Evolutionary conservation across 2,329 filamentous ascomycete genomes (phyloP), one percentile per base, ranked within the genome.

Genomic region (Huntiella decipiens): DNA sequence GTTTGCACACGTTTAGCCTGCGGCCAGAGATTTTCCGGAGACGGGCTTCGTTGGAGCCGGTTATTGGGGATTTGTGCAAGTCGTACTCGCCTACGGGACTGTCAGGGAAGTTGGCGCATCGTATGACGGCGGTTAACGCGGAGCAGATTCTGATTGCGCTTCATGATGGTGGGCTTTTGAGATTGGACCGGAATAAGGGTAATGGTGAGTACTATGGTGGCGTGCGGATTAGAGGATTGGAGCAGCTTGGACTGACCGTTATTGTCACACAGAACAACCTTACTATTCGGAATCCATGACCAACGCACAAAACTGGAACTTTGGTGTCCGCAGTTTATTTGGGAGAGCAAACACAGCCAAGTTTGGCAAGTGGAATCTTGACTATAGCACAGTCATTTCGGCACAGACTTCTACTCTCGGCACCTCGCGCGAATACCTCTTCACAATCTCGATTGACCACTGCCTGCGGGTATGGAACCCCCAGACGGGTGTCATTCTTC

Each of bases 401-500:
- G 70, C 74, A 52, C 60, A 74, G 58, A 59, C 71, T 44, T 67
- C 70, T 8, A 60, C 63, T 22, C 60, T 74, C 50, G 71, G 69
- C 3, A 58, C 70, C 15, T 62, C 70, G 6, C 60, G 65, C 43
- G 61, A 61, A 4, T 61, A 67, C 1, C 78, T 74, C 52, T 66
- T 73, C 2, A 87, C 87, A 0, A 75, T 94, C 42, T 91, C 82
- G 52, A 66, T 98, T 50, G 87, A 98, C 54, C 87, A 98, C 58
- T 79, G 77, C 8, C 65, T 98, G 57, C 79, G 86, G 55, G 77
- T 91, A 35, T 96, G 91, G 88, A 91, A 93, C 56, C 67, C 88
- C 31, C 67, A 74, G n/a, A 82, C 74, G 35, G 87, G 87, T 40
- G 82, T 79, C 57, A 73, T 92, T 46, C 73, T 83, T 4, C 75